These are phyloP conservation scores for Acacia concinna DNA, from an alignment of 331 rosid species.

Conservation along the genomic window DNA sequence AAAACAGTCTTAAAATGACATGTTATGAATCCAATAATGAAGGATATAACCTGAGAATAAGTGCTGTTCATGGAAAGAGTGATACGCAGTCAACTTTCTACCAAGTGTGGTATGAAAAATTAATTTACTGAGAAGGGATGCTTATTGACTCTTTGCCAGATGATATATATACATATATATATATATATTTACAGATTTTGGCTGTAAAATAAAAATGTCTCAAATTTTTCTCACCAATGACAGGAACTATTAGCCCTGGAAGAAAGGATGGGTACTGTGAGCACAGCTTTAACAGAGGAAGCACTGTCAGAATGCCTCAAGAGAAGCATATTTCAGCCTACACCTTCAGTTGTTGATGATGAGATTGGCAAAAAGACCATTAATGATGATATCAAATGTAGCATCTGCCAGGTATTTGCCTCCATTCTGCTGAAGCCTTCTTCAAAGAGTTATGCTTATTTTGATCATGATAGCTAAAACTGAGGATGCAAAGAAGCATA, in stretches of 20 bases:
- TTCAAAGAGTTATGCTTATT: conserved; percentile 5
- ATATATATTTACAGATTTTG: neutral
- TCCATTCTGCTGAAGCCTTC: neutral
- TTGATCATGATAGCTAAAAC: neutral
- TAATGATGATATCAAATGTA: conserved; percentile 67
- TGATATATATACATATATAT: neutral
- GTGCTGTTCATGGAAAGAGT: neutral
- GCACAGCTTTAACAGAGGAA: conserved; percentile 83
- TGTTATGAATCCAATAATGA: conserved; percentile 2
- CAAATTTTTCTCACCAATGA: conserved; percentile 9
- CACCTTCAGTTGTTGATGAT: conserved; percentile 38
- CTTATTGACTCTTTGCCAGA: neutral
- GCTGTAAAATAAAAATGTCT: conserved; percentile 1
- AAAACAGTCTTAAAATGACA: neutral
- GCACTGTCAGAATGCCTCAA: conserved; percentile 60
- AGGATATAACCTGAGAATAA: neutral
- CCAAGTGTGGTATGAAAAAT: neutral
- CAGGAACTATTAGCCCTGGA: conserved; percentile 92
- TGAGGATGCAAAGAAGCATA: neutral
- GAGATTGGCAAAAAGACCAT: conserved; percentile 33
- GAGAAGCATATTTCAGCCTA: conserved; percentile 50
- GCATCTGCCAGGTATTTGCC: conserved; percentile 82
- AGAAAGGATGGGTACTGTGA: conserved; percentile 92
- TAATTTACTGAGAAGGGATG: neutral
- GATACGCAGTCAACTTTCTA: neutral